Evolutionary conservation across 805 yeast genomes (phyloP), one percentile per base, ranked within the genome.

Genomic region (Maudiozyma pseudohumilis): DNA sequence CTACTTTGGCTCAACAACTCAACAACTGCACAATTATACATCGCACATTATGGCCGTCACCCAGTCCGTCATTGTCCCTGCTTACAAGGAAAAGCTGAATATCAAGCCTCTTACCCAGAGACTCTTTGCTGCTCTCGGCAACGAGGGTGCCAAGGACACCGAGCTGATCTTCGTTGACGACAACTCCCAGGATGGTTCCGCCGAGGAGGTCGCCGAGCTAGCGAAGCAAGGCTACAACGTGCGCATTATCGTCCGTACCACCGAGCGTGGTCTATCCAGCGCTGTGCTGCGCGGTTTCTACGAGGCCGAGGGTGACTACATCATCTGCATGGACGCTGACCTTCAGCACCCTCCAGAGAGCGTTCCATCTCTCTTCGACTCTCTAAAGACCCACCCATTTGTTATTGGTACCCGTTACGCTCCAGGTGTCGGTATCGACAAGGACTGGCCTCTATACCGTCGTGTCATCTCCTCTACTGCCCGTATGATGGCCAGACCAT

Each of bases 281-380:
- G 75, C 75, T 22, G 75, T 69, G 9, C 46, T 69, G 46, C 61
- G 61, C 46, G 75, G 75, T 12, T 69, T 69, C 50, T 46, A 56
- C 32, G 73, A 66, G 35, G 65, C 71, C 21, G 53, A 65, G 38
- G 75, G 75, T 46, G 64, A 66, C 34, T 66, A 68, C 44, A 45
- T 69, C 39, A 58, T 69, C 29, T 69, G 75, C 48, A 69, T 69
- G 74, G 75, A 69, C 50, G 75, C 75, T 18, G 75, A 69, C 51
- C 57, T 69, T 38, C 72, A 69, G 52, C 74, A 70, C 48, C 75
- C 74, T 31, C 75, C 75, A 23, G 75, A 70, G 49, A 57, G 63
- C 39, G 73, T 68, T 8, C 74, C 74, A 35, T 62, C 58, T 22
- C 50, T 70, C 41, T 56, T 70, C 32, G 60, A 63, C 35, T 52